phyloP scores from a whole-genome alignment of 2,329 filamentous ascomycete species.

The Hymenoscyphus infarciens region DNA sequence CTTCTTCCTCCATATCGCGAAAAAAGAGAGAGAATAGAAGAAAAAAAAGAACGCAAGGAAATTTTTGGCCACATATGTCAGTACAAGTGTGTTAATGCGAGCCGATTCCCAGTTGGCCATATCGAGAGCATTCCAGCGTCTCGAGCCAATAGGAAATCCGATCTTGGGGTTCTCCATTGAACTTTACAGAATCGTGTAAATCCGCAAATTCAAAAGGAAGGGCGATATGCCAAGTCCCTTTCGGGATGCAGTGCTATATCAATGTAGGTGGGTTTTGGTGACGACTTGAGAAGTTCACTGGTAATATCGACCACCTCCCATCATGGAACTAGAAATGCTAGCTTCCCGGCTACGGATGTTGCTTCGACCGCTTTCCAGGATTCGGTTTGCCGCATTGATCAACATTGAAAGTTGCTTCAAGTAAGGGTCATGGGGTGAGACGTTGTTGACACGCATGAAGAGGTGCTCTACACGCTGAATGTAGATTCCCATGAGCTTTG shows the following conservation, averaged over 20 bases:
- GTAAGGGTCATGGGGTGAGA: constrained; percentile 45
- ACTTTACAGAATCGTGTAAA: constrained; percentile 25
- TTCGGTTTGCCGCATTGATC: constrained; percentile 35
- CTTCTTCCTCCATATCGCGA: not conserved
- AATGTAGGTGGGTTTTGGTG: constrained; percentile 11
- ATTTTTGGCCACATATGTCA: constrained; percentile 2
- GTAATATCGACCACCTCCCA: constrained; percentile 14
- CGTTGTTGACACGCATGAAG: constrained; percentile 47
- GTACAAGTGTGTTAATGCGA: constrained; percentile 3
- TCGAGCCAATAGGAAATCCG: constrained; percentile 21
- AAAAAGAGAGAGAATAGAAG: not conserved
- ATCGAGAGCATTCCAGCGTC: constrained; percentile 35
- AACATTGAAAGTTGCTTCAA: constrained; percentile 48
- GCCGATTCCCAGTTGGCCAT: constrained; percentile 12
- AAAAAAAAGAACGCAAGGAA: not conserved
- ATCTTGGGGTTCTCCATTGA: constrained; percentile 20
- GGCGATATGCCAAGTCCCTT: constrained; percentile 9
- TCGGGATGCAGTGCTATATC: constrained; percentile 7
- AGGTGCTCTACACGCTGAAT: constrained; percentile 51
- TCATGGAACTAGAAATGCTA: constrained; percentile 13
- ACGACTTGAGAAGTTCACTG: constrained; percentile 10
- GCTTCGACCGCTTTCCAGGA: constrained; percentile 26
- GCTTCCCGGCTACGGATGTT: constrained; percentile 14
- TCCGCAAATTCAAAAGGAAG: constrained; percentile 23
- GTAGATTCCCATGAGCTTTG: constrained; percentile 54